Percentiles rank a stretch among this genome's conserved stretches.
These are phyloP conservation scores for Neurospora sp. DNA, from an alignment of 495 filamentous ascomycete genomes.

Conservation along the genomic window DNA sequence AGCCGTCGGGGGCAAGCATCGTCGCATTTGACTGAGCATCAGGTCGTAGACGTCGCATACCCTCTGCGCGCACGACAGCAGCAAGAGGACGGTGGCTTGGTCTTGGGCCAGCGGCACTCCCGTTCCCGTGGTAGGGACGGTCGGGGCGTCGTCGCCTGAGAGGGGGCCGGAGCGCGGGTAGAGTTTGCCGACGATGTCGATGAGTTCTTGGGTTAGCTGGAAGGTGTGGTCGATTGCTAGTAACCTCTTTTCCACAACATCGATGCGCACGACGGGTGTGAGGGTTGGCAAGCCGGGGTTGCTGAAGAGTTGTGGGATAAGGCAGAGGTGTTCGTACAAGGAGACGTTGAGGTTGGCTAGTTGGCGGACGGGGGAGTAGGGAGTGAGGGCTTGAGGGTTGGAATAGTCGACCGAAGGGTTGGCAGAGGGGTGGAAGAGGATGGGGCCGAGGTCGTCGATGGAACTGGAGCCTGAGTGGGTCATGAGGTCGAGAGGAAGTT, in stretches of 20 bases:
- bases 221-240: constrained; percentile 6
- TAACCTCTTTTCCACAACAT: not conserved
- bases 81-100: not conserved
- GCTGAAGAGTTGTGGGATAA: not conserved
- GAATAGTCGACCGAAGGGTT: not conserved
- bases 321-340: constrained; percentile 3
- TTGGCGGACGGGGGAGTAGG: not conserved
- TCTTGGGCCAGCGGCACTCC: not conserved
- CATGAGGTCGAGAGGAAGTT: not conserved
- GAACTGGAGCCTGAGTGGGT: not conserved
- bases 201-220: constrained; percentile 1
- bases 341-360: constrained; percentile 5
- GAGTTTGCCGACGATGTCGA: constrained; percentile 1
- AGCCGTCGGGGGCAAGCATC: not conserved
- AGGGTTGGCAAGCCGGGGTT: not conserved
- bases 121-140: not conserved
- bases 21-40: not conserved
- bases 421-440: not conserved
- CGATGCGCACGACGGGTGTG: not conserved
- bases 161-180: not conserved
- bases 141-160: not conserved
- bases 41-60: constrained; percentile 3
- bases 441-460: not conserved
- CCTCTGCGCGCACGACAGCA: constrained; percentile 3
- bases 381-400: not conserved